phyloP scores from a whole-genome alignment of 345 rosid genomes.

The Jatropha curcas region DNA sequence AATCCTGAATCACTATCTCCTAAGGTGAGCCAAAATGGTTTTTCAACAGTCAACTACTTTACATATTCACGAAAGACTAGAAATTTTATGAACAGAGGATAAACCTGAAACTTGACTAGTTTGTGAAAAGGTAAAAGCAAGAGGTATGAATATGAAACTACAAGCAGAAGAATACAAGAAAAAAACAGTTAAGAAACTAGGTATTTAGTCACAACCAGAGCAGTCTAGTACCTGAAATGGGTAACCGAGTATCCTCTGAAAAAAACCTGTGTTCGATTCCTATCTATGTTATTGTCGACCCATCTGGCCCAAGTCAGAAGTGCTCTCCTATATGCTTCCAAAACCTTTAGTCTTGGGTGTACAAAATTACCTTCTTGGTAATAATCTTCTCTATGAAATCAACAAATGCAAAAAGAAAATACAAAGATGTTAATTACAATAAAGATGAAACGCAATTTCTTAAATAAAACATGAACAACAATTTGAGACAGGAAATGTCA shows the following conservation, averaged over 20 bases:
- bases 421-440: neutral
- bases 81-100: neutral
- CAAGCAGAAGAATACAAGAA: neutral
- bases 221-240: conserved; percentile 61
- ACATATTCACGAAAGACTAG: neutral
- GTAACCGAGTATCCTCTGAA: conserved; percentile 85
- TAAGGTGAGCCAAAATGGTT: neutral
- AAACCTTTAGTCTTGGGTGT: conserved; percentile 70
- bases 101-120: neutral
- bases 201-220: neutral
- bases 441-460: neutral
- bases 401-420: neutral
- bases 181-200: neutral
- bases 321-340: conserved; percentile 78
- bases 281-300: conserved; percentile 66
- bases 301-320: conserved; percentile 86
- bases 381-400: conserved; percentile 58
- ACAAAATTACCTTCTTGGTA: conserved; percentile 85
- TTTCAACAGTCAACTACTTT: neutral
- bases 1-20: neutral
- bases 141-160: conserved; percentile 3
- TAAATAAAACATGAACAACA: neutral
- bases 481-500: neutral
- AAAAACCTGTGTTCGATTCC: conserved; percentile 51
- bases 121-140: neutral